phyloP scores from a whole-genome alignment of 2,329 filamentous ascomycete species.

The Exophiala mesophila region DNA sequence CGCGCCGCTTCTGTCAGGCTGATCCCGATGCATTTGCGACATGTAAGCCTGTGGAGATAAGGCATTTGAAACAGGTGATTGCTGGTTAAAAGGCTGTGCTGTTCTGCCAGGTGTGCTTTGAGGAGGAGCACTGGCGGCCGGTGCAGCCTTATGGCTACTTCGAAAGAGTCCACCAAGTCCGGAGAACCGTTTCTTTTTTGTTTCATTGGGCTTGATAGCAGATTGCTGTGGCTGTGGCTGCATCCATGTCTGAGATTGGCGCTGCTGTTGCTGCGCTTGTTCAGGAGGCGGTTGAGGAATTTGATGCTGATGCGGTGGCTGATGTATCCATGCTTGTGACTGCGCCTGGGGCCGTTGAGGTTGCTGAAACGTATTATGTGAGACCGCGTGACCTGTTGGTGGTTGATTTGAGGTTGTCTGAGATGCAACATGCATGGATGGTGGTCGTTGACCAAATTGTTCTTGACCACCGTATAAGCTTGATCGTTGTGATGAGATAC shows the following conservation, averaged over 20 bases:
- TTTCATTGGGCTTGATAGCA: conserved; percentile 6
- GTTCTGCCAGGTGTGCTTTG: not conserved
- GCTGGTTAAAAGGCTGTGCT: conserved; percentile 1
- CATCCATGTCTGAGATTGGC: conserved; percentile 7
- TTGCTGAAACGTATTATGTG: no score
- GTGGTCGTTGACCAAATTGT: conserved; percentile 14
- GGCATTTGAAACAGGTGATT: not conserved
- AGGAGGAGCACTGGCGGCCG: conserved; percentile 3
- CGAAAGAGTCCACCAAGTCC: conserved; percentile 19
- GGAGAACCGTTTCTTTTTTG: conserved; percentile 24
- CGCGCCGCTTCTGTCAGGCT: not conserved
- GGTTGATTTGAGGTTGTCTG: no score
- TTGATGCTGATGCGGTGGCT: not conserved
- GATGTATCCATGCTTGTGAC: not conserved
- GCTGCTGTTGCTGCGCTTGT: conserved; percentile 2
- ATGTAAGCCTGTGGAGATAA: not conserved
- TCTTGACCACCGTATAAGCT: conserved; percentile 11
- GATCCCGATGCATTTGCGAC: not conserved
- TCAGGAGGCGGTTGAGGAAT: no score
- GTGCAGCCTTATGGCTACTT: conserved; percentile 10
- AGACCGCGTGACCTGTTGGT: not conserved
- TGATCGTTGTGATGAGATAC: conserved; percentile 20
- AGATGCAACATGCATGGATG: no score
- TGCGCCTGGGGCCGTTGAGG: no score
- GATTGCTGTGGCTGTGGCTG: not conserved